These are phyloP conservation scores for Schizopora paradoxa DNA, from an alignment of 1,284 basidiomycete species.

Conservation along the genomic window DNA sequence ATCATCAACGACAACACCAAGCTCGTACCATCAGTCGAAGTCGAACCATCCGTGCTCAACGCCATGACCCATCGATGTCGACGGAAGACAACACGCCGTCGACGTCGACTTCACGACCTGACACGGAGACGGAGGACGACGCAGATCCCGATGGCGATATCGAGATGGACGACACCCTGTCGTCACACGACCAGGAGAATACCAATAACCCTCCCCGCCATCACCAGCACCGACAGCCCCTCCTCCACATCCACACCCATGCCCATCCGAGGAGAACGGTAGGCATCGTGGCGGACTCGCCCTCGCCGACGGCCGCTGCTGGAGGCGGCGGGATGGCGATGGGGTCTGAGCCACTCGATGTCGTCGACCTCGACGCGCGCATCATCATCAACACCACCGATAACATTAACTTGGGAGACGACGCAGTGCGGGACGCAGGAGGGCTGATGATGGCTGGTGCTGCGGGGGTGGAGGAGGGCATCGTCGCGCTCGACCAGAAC, in stretches of 20 bases:
- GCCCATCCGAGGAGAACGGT: slow-evolving; percentile 44
- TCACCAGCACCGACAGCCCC: too few species aligned
- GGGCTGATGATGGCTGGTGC: slow-evolving; percentile 38
- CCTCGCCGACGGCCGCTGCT: slow-evolving; percentile 29
- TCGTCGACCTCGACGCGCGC: slow-evolving; percentile 50
- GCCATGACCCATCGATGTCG: slow-evolving; percentile 28
- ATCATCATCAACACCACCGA: slow-evolving; percentile 58
- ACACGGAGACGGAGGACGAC: slow-evolving; percentile 70
- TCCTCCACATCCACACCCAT: slow-evolving; percentile 25
- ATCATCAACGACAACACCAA: too few species aligned
- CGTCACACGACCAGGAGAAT: slow-evolving; percentile 40
- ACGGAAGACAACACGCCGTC: slow-evolving; percentile 48
- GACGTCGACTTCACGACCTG: slow-evolving; percentile 53
- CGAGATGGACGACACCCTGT: slow-evolving; percentile 49
- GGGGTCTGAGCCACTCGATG: slow-evolving; percentile 32
- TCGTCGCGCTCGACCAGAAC: slow-evolving; percentile 58
- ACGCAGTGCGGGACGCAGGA: slow-evolving; percentile 36
- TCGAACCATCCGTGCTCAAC: slow-evolving; percentile 28
- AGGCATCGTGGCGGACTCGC: slow-evolving; percentile 57
- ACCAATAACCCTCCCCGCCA: slow-evolving; percentile 34
- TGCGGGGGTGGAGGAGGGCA: slow-evolving; percentile 65
- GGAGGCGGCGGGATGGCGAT: slow-evolving; percentile 26
- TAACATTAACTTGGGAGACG: slow-evolving; percentile 25
- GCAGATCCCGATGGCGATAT: slow-evolving; percentile 36
- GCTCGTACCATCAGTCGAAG: slow-evolving; percentile 24